Conservation (phyloP, 805 yeast species). For the Saturnispora galanensis region DNA sequence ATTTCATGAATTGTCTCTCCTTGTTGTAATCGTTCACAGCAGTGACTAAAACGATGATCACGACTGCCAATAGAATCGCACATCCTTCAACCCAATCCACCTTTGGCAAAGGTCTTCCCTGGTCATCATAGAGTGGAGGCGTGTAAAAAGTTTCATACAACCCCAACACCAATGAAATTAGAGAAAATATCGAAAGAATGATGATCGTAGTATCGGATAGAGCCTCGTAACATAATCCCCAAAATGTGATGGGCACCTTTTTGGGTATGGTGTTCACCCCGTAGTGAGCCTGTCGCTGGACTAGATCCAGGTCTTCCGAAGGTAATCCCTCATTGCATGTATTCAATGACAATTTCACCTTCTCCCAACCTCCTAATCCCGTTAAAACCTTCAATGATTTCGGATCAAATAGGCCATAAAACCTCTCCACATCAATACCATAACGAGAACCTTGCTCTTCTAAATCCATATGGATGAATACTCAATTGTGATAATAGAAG, state of each 20-base stretch:
- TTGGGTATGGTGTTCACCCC: constrained; percentile 71
- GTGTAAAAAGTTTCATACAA: constrained; percentile 87
- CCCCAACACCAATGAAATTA: constrained; percentile 82
- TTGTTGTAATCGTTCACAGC: constrained; percentile 96
- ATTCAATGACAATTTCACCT: constrained; percentile 25
- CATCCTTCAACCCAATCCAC: constrained; percentile 99
- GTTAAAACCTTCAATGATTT: constrained; percentile 39
- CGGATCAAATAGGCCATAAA: constrained; percentile 51
- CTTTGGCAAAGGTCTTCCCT: constrained; percentile 66
- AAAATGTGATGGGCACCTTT: constrained; percentile 57
- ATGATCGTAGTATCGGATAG: constrained; percentile 86
- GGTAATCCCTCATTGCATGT: constrained; percentile 34
- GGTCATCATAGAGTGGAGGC: constrained; percentile 64
- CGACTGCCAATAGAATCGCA: constrained; percentile 86
- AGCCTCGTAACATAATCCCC: constrained; percentile 66
- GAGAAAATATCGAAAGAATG: constrained; percentile 74
- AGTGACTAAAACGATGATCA: constrained; percentile 86
- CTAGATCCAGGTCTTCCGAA: constrained; percentile 23
- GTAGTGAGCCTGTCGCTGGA: constrained; percentile 37
- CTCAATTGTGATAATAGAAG: background rate
- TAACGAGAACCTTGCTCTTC: constrained; percentile 13
- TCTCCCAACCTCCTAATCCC: constrained; percentile 37
- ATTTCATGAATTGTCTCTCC: constrained; percentile 81
- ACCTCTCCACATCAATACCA: constrained; percentile 24
- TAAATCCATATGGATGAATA: constrained; percentile 9